phyloP scores from a whole-genome alignment of 306 rosid genomes.

The Lithocarpus polystachyus region DNA sequence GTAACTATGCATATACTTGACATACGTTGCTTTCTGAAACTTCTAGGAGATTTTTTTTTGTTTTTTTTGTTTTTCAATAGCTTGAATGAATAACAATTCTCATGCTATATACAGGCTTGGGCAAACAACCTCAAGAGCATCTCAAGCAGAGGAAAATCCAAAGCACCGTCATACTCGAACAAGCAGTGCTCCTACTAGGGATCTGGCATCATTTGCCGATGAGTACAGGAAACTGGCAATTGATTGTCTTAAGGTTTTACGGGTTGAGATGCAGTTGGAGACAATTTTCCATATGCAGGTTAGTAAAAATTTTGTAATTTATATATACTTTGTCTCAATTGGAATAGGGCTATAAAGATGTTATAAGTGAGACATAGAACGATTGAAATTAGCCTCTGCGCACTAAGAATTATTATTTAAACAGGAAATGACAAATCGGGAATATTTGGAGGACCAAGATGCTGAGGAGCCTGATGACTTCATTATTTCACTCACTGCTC shows the following conservation, averaged over 20 bases:
- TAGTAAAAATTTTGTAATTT: conserved; percentile 21
- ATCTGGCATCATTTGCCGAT: conserved; percentile 77
- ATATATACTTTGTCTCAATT: conserved; percentile 12
- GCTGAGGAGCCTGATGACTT: conserved; percentile 99
- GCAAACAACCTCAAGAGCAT: conserved; percentile 48
- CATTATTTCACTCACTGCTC: conserved; percentile 87
- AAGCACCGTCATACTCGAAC: conserved; percentile 44
- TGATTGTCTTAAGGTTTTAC: conserved; percentile 95
- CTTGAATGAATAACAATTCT: conserved; percentile 17
- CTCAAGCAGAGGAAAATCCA: conserved; percentile 53
- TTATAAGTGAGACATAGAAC: neutral
- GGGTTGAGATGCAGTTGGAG: conserved; percentile 94
- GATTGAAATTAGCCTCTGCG: conserved; percentile 8
- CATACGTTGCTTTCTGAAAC: neutral
- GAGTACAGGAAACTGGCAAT: conserved; percentile 92
- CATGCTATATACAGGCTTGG: conserved; percentile 66
- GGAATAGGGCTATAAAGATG: conserved; percentile 6
- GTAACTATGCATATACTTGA: no score
- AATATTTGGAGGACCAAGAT: conserved; percentile 94
- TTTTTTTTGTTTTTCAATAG: neutral
- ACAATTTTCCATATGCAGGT: conserved; percentile 98
- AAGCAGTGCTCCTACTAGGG: conserved; percentile 59
- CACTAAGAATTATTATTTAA: conserved; percentile 29
- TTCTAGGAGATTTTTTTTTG: neutral
- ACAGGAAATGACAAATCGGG: conserved; percentile 92